Percentiles rank a stretch among this genome's conserved stretches.
phyloP scores from a whole-genome alignment of 2,329 filamentous ascomycete genomes.

The Neopestalotiopsis sp. region DNA sequence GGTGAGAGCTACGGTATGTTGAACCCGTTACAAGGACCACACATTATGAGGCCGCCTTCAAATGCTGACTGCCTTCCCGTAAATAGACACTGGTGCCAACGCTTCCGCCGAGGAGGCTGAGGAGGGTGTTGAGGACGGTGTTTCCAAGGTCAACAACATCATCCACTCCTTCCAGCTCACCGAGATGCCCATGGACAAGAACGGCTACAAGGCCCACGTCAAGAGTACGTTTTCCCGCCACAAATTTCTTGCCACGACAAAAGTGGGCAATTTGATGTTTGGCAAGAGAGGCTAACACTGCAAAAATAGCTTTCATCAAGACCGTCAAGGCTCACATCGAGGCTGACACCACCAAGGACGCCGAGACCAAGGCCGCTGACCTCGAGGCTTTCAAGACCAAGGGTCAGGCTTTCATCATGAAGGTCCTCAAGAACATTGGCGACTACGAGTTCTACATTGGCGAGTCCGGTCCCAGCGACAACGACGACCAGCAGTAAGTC shows the following conservation, averaged over 20 bases:
- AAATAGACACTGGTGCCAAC: conserved; percentile 87
- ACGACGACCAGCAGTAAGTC: conserved; percentile 70
- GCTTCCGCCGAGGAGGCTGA: conserved; percentile 91
- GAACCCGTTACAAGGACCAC: conserved; percentile 11
- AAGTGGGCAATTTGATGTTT: neutral
- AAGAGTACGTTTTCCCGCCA: conserved; percentile 67
- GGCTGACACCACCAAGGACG: conserved; percentile 57
- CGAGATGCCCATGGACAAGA: conserved; percentile 84
- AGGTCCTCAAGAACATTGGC: conserved; percentile 84
- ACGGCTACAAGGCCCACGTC: conserved; percentile 80
- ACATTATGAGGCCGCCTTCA: neutral
- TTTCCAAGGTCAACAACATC: conserved; percentile 87
- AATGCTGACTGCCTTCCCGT: neutral
- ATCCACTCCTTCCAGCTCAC: conserved; percentile 90
- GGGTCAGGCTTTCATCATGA: conserved; percentile 78
- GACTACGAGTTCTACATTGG: conserved; percentile 95
- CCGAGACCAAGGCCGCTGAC: conserved; percentile 48
- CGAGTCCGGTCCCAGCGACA: conserved; percentile 72
- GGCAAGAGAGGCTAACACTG: conserved; percentile 8
- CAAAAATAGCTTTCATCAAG: conserved; percentile 82
- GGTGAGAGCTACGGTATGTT: conserved; percentile 74
- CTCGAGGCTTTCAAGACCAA: conserved; percentile 82
- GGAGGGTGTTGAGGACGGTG: conserved; percentile 73
- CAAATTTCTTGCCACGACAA: conserved; percentile 2
- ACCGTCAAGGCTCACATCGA: conserved; percentile 75